phyloP scores from a whole-genome alignment of 2,329 filamentous ascomycete species.

The Aspergillus pseudotamarii region DNA sequence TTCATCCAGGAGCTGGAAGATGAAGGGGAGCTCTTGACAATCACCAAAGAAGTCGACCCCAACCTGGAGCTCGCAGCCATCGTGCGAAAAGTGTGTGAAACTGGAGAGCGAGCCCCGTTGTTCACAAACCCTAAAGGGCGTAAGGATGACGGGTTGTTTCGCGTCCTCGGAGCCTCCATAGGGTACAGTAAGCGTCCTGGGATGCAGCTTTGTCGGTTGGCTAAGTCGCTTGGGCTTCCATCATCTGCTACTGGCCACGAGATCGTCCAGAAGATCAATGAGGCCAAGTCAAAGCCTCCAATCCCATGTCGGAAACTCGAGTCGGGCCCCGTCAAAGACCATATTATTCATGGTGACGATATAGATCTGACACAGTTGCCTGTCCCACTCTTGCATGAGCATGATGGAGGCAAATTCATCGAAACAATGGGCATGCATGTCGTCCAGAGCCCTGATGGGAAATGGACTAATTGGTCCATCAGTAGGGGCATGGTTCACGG shows the following conservation, averaged over 20 bases:
- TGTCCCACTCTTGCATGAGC: constrained; percentile 21
- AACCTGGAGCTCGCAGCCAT: constrained; percentile 18
- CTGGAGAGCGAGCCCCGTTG: constrained; percentile 10
- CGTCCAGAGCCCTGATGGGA: constrained; percentile 23
- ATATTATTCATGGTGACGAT: constrained; percentile 24
- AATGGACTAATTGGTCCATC: constrained; percentile 26
- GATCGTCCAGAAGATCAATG: constrained; percentile 20
- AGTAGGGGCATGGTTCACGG: constrained; percentile 22
- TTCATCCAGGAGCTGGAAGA: constrained; percentile 13
- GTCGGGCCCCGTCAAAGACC: constrained; percentile 20
- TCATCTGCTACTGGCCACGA: constrained; percentile 15
- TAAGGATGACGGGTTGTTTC: constrained; percentile 11
- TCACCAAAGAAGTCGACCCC: constrained; percentile 16
- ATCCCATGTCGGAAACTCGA: constrained; percentile 15
- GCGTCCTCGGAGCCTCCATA: constrained; percentile 11
- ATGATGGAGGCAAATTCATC: constrained; percentile 22
- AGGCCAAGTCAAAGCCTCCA: constrained; percentile 12
- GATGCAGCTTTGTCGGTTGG: constrained; percentile 17
- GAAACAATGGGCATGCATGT: constrained; percentile 24
- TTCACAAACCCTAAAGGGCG: constrained; percentile 1
- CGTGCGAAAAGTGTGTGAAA: constrained; percentile 17
- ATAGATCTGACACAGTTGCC: constrained; percentile 24
- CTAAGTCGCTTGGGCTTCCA: constrained; percentile 17
- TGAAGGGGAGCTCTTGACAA: constrained; percentile 15
- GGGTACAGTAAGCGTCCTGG: constrained; percentile 8